Percentiles rank a stretch among this genome's conserved stretches.
phyloP scores from a whole-genome alignment of 176 grass and related monocot species.

The Phoenix dactylifera region DNA sequence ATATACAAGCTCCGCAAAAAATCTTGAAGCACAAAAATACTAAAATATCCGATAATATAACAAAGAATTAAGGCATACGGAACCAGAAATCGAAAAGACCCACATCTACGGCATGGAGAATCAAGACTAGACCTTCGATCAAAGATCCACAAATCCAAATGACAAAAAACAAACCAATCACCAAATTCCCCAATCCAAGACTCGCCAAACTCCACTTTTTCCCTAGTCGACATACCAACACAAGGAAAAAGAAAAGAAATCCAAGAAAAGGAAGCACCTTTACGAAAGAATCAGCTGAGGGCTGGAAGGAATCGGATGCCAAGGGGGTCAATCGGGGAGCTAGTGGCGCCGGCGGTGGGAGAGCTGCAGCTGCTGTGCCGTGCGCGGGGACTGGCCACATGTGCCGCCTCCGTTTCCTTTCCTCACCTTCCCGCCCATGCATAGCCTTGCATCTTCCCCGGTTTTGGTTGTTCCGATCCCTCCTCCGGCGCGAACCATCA shows the following conservation, averaged over 20 bases:
- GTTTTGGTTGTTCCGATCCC: neutral
- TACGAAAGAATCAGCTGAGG: neutral
- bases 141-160: no score
- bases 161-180: no score
- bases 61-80: no score
- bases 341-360: neutral
- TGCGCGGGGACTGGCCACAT: constrained; percentile 6
- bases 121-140: no score
- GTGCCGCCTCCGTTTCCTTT: constrained; percentile 5
- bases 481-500: constrained; percentile 7
- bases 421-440: constrained; percentile 14
- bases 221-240: neutral
- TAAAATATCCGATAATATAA: no score
- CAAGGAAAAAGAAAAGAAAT: neutral
- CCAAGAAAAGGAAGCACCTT: neutral
- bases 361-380: constrained; percentile 4
- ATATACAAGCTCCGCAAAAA: no score
- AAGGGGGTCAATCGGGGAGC: neutral
- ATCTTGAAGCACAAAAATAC: no score
- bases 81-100: no score
- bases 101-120: no score
- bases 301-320: neutral
- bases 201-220: neutral
- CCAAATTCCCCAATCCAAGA: no score
- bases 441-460: constrained; percentile 12